Percentiles rank a stretch among this genome's conserved stretches.
Evolutionary conservation across 495 filamentous ascomycete species (phyloP).

Genomic region (Sordaria brevicollis): DNA sequence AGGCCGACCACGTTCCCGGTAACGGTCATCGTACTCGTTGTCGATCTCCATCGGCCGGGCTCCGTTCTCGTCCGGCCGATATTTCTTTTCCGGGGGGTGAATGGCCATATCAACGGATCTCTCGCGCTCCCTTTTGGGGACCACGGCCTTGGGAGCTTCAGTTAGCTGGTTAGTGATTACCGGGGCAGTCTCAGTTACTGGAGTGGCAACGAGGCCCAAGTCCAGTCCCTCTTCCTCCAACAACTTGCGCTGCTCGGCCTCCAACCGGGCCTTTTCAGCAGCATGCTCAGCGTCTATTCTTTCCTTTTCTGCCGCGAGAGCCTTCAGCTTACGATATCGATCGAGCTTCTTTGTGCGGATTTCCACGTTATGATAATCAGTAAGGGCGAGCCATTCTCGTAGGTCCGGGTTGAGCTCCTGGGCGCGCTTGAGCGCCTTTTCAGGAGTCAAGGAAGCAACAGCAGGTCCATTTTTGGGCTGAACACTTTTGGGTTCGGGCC

Average conservation of each 20-base stretch:
- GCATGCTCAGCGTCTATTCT: slow-evolving; percentile 31
- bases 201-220: slow-evolving; percentile 7
- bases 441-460: not conserved
- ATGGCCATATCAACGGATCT: not conserved
- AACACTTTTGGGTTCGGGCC: not conserved
- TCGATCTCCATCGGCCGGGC: not conserved
- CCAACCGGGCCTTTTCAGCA: slow-evolving; percentile 24
- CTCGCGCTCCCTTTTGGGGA: not conserved
- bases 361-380: slow-evolving; percentile 44
- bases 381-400: slow-evolving; percentile 50
- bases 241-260: slow-evolving; percentile 23
- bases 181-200: not conserved
- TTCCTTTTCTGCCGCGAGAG: slow-evolving; percentile 29
- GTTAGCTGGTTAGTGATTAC: not conserved
- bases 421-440: slow-evolving; percentile 9
- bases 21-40: not conserved
- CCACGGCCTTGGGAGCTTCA: not conserved
- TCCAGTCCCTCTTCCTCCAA: slow-evolving; percentile 20
- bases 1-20: not conserved
- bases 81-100: not conserved
- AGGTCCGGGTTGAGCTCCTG: slow-evolving; percentile 33
- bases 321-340: slow-evolving; percentile 32
- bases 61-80: not conserved
- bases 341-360: slow-evolving; percentile 37
- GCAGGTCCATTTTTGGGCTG: not conserved